Evolutionary conservation across 805 yeast genomes (phyloP).

Genomic region (Cyberlindnera nakhonratchasimensis): DNA sequence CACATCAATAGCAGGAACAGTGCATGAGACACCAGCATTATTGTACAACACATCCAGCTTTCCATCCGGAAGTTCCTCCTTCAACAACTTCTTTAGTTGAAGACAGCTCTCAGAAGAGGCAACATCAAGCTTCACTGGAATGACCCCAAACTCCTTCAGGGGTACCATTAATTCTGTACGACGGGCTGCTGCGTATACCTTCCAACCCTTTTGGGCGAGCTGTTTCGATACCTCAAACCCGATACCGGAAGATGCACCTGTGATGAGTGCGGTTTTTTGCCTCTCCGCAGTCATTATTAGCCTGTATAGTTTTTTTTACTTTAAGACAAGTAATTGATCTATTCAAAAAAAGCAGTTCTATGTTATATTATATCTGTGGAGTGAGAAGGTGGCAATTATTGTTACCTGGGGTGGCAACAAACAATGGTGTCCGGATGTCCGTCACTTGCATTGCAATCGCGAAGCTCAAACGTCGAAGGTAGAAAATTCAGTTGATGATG

Average conservation of each 20-base stretch:
- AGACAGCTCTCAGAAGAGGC: slow-evolving; percentile 45
- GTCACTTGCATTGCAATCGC: not conserved
- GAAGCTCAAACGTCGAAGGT: slow-evolving; percentile 1
- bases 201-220: slow-evolving; percentile 48
- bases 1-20: slow-evolving; percentile 67
- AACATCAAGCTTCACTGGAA: slow-evolving; percentile 55
- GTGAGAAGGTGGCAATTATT: too few relatives aligned
- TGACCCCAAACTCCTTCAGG: slow-evolving; percentile 39
- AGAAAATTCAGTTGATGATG: slow-evolving; percentile 1
- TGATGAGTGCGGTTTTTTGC: slow-evolving; percentile 37
- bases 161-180: slow-evolving; percentile 57
- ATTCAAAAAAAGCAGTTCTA: too few relatives aligned
- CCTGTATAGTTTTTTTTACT: not conserved
- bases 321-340: too few relatives aligned
- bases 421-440: too few relatives aligned
- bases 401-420: too few relatives aligned
- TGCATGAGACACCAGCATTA: slow-evolving; percentile 76
- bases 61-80: slow-evolving; percentile 39
- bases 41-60: slow-evolving; percentile 61
- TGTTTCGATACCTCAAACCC: slow-evolving; percentile 48
- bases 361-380: too few relatives aligned
- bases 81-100: slow-evolving; percentile 41
- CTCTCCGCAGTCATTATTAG: slow-evolving; percentile 1
- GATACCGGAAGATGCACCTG: slow-evolving; percentile 57
- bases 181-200: slow-evolving; percentile 73